A percentile compares a stretch with the other conserved stretches of the same genome.
phyloP scores from a whole-genome alignment of 352 stramenopile species.

The Globisporangium irregulare region DNA sequence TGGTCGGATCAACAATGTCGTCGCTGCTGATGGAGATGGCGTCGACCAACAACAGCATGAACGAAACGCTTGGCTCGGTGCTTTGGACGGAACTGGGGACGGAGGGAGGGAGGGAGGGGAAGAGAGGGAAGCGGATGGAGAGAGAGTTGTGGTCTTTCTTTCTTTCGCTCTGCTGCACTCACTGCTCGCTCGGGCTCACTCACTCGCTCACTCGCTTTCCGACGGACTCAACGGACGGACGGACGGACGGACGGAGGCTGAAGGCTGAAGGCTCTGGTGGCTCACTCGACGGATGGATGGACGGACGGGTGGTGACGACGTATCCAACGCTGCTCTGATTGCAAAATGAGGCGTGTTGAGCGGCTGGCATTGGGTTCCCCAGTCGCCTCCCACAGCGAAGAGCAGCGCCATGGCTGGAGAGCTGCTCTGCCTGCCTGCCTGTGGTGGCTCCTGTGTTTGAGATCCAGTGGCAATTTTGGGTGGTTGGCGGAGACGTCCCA shows the following conservation, averaged over 20 bases:
- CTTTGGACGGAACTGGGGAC: conserved; percentile 3
- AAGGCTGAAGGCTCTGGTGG: background rate
- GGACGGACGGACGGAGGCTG: background rate
- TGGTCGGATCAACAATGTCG: conserved; percentile 87
- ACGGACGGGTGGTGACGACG: conserved; percentile 4
- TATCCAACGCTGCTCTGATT: conserved; percentile 8
- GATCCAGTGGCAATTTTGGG: conserved; percentile 3
- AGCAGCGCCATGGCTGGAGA: no score
- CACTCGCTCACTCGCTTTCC: conserved; percentile 9
- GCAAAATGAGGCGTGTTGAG: conserved; percentile 5
- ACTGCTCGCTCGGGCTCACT: conserved; percentile 13
- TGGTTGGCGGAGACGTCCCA: conserved; percentile 4
- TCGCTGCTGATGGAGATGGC: conserved; percentile 67
- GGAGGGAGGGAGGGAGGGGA: background rate
- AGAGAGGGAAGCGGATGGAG: conserved; percentile 3
- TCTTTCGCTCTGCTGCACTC: conserved; percentile 18
- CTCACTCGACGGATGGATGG: background rate
- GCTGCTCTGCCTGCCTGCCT: no score
- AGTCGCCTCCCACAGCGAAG: background rate
- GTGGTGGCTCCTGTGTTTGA: background rate
- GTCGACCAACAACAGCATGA: conserved; percentile 81
- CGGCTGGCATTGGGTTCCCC: background rate
- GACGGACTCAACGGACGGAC: background rate
- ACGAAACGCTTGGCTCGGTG: conserved; percentile 27
- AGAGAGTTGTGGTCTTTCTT: conserved; percentile 17